These are phyloP conservation scores for Durio zibethinus DNA, from an alignment of 345 rosid genomes.

Conservation along the genomic window DNA sequence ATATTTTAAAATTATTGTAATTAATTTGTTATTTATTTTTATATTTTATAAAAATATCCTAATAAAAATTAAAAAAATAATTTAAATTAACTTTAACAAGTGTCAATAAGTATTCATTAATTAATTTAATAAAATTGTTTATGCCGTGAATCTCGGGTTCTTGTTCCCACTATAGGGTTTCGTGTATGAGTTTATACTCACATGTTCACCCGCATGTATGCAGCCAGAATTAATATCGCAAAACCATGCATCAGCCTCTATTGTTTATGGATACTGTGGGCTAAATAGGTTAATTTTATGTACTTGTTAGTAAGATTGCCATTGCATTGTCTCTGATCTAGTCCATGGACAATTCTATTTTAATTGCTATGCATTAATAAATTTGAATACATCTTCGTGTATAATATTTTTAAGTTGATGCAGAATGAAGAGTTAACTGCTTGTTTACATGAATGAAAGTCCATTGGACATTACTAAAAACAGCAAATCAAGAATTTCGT, in stretches of 20 bases:
- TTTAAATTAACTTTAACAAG: background rate
- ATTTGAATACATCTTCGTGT: too few species aligned
- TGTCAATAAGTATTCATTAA: background rate
- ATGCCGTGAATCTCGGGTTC: constrained; percentile 40
- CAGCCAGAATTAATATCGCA: background rate
- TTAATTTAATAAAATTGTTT: background rate
- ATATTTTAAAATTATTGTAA: too few species aligned
- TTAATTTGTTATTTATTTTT: too few species aligned
- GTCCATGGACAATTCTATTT: too few species aligned
- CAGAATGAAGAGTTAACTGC: background rate
- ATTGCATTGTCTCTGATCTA: too few species aligned
- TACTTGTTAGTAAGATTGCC: background rate
- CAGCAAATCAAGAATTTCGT: background rate
- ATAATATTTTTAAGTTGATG: too few species aligned
- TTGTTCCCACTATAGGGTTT: constrained; percentile 31
- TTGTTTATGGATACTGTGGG: background rate
- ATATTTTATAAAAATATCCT: too few species aligned
- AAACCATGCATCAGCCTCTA: background rate
- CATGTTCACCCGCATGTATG: background rate
- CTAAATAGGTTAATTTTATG: background rate
- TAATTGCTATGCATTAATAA: too few species aligned
- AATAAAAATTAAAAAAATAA: too few species aligned
- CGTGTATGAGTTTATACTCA: constrained; percentile 4
- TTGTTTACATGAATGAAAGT: background rate
- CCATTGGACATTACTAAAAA: background rate